phyloP scores from a whole-genome alignment of 179 eudicot genomes.

The Patellifolia procumbens region DNA sequence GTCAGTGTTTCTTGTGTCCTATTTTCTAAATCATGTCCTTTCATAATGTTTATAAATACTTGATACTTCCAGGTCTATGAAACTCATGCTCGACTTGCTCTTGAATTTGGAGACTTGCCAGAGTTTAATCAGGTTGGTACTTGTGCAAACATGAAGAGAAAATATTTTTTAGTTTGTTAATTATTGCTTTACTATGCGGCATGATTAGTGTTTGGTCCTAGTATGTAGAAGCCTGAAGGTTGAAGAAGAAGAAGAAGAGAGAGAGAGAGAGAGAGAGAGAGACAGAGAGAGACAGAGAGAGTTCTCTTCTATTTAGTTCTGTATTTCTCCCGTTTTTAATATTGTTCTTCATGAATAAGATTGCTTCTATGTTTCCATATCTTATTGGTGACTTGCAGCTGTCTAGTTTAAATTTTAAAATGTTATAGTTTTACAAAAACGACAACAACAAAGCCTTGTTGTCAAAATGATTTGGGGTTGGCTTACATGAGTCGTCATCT shows the following conservation, averaged over 20 bases:
- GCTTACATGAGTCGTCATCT: no score
- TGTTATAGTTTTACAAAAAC: no score
- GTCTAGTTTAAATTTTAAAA: not conserved
- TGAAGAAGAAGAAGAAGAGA: no score
- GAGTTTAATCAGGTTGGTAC: constrained; percentile 85
- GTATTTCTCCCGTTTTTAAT: not conserved
- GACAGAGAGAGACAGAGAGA: no score
- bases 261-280: no score
- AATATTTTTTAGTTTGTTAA: not conserved
- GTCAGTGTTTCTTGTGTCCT: not conserved
- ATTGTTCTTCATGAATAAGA: not conserved
- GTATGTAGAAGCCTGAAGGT: not conserved
- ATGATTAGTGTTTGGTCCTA: not conserved
- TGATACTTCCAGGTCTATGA: constrained; percentile 72
- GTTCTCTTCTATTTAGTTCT: no score
- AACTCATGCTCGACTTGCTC: constrained; percentile 93
- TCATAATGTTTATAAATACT: constrained; percentile 4
- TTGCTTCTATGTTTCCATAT: constrained; percentile 1
- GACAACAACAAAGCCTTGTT: no score
- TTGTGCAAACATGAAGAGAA: not conserved
- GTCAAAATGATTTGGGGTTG: no score
- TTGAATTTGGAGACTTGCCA: constrained; percentile 91
- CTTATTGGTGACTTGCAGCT: not conserved
- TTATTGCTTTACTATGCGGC: not conserved
- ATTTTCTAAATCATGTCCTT: not conserved